These are phyloP conservation scores for Calonectria pteridis DNA, from an alignment of 2,329 filamentous ascomycete species.

Conservation along the genomic window DNA sequence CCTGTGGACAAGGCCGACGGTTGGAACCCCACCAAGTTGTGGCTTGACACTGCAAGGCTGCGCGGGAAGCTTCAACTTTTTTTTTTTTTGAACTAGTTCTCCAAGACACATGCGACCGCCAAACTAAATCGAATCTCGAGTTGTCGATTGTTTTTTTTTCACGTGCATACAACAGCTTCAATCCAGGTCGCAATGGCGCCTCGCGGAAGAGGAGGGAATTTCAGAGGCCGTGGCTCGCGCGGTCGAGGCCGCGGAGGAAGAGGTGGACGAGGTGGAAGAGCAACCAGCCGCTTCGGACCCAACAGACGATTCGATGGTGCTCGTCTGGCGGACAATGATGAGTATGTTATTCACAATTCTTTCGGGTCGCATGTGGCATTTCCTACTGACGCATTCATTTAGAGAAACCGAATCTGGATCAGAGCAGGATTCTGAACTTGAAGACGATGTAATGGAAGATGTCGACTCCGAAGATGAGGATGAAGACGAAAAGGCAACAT, in stretches of 20 bases:
- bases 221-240: slow-evolving; percentile 48
- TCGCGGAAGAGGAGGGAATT: slow-evolving; percentile 50
- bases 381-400: slow-evolving; percentile 13
- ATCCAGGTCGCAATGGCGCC: slow-evolving; percentile 49
- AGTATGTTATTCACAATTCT: slow-evolving; percentile 44
- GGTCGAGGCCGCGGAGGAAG: slow-evolving; percentile 42
- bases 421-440: slow-evolving; percentile 45
- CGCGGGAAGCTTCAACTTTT: slow-evolving; percentile 48
- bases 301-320: slow-evolving; percentile 52
- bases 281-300: slow-evolving; percentile 53
- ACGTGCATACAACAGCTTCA: background rate
- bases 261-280: slow-evolving; percentile 42
- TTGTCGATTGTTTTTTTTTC: background rate
- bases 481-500: slow-evolving; percentile 58
- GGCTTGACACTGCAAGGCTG: slow-evolving; percentile 54
- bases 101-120: background rate
- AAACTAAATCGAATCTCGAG: background rate
- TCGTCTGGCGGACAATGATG: slow-evolving; percentile 52
- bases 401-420: slow-evolving; percentile 44
- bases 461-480: slow-evolving; percentile 60
- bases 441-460: slow-evolving; percentile 54
- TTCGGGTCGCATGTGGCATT: background rate
- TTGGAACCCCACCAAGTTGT: slow-evolving; percentile 47
- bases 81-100: slow-evolving; percentile 35
- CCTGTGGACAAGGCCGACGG: slow-evolving; percentile 2